Percentiles rank a stretch among this genome's conserved stretches.
phyloP scores from a whole-genome alignment of 2,329 filamentous ascomycete genomes.

The Beauveria varroae region DNA sequence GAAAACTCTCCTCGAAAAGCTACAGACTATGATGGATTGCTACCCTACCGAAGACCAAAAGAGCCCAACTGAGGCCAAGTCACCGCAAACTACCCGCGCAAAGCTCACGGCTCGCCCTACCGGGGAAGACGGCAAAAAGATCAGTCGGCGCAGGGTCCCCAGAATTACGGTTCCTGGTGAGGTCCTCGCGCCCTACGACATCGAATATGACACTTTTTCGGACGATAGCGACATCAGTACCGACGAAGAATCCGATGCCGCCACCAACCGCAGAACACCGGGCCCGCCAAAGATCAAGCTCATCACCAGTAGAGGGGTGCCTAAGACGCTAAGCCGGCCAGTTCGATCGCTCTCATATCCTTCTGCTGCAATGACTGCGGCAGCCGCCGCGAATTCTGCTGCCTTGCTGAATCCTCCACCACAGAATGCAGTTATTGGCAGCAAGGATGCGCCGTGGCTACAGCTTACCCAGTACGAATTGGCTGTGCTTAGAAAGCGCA shows the following conservation, averaged over 20 bases:
- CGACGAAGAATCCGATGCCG: conserved; percentile 39
- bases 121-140: conserved; percentile 38
- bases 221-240: conserved; percentile 47
- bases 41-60: conserved; percentile 48
- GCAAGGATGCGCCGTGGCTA: conserved; percentile 56
- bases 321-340: conserved; percentile 37
- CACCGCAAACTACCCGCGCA: conserved; percentile 43
- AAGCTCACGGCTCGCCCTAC: conserved; percentile 39
- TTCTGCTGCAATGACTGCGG: conserved; percentile 28
- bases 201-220: conserved; percentile 52
- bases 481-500: conserved; percentile 66
- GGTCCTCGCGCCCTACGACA: conserved; percentile 57
- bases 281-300: conserved; percentile 42
- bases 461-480: conserved; percentile 59
- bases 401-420: conserved; percentile 49
- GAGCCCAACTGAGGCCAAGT: conserved; percentile 44
- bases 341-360: conserved; percentile 27
- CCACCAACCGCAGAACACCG: conserved; percentile 29
- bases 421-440: conserved; percentile 50
- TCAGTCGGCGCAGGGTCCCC: conserved; percentile 40
- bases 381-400: conserved; percentile 32
- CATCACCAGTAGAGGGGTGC: conserved; percentile 30
- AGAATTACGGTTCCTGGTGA: conserved; percentile 60
- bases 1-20: conserved; percentile 50
- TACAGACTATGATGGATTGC: conserved; percentile 52